Base-by-base conservation (phyloP, 2,329 filamentous ascomycete genomes). In the Fusarium chaquense region DNA sequence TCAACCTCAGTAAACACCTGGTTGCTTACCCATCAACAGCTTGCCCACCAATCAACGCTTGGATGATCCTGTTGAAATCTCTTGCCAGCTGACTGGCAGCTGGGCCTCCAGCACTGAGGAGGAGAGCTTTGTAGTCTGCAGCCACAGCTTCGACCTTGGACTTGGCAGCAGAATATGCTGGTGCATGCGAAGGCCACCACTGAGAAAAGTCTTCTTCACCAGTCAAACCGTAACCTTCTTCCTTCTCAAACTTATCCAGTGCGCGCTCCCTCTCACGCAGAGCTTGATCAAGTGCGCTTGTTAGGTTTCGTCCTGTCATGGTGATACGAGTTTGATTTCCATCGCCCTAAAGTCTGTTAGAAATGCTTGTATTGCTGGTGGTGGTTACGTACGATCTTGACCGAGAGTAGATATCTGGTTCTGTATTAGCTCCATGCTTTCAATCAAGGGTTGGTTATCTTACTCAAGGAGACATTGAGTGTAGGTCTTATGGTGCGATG, bases 401-500 rank as follows among this genome's bases (percentile, higher is more conserved):
- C 68, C 1, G 68, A 58, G 13, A 71, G 30, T 12, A 70, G 49
- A 18, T 70, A 70, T 24, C 67, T 70, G 20, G 4, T 5, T 4
- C 3, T 4, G 6, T 4, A 20, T 51, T 41, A 40, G 46, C 22
- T 50, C 4, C 15, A n/a, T 9, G 9, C 8, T 30, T 3, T 11
- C 6, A 28, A 1, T 6, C 12, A 9, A 13, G 6, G 5, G 3
- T 11, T 1, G 6, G 15, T 8, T 6, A 5, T 30, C 58, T 49
- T 56, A 71, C 68, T 70, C 68, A 2, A 70, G 63, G 2, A 70
- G 22, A 16, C 64, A 71, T 9, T 69, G 67, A 2, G 51, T 45
- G 15, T 70, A 70, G 15, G 68, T 70, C 53, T 70, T 70, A 13
- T 70, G 68, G 13, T 69, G 55, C 24, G 68, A 67, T 12, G 68